phyloP scores from a whole-genome alignment of 768 basidiomycete genomes.

The Amanita molliuscula region DNA sequence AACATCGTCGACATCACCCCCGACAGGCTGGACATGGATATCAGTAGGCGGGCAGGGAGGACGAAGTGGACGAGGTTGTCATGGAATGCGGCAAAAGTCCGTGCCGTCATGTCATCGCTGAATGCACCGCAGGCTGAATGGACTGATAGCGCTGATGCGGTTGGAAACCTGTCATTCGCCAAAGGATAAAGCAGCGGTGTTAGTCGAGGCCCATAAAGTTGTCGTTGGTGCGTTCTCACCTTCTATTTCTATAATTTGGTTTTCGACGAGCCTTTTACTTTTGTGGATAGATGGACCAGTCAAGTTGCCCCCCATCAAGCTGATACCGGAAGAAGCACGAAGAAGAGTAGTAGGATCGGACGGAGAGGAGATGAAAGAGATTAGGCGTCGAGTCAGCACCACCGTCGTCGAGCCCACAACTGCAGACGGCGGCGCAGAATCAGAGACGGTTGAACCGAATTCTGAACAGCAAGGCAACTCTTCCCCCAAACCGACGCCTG shows the following conservation, averaged over 20 bases:
- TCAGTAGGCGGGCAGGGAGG: slow-evolving; percentile 41
- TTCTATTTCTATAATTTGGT: not conserved
- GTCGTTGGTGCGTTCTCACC: slow-evolving; percentile 57
- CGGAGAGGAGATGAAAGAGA: slow-evolving; percentile 2
- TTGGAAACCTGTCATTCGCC: slow-evolving; percentile 44
- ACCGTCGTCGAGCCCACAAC: too few species aligned
- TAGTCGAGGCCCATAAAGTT: slow-evolving; percentile 79
- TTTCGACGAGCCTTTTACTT: not conserved
- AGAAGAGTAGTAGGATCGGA: slow-evolving; percentile 11
- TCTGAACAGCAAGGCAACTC: slow-evolving; percentile 8
- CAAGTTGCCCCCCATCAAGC: slow-evolving; percentile 57
- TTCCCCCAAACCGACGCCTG: slow-evolving; percentile 32
- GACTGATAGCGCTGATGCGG: slow-evolving; percentile 22
- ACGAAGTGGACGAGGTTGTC: slow-evolving; percentile 58
- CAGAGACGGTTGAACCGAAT: slow-evolving; percentile 9
- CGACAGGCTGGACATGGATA: slow-evolving; percentile 82
- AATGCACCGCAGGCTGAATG: too few species aligned
- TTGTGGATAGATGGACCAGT: slow-evolving; percentile 55
- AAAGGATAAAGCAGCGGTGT: slow-evolving; percentile 64
- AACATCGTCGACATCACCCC: slow-evolving; percentile 85
- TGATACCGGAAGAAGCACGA: slow-evolving; percentile 50
- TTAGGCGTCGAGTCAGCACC: not conserved
- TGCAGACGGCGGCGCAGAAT: not conserved
- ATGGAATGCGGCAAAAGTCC: slow-evolving; percentile 54
- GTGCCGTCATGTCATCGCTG: not conserved